A percentile compares a stretch with the other conserved stretches of the same genome.
These are phyloP conservation scores for Nakaseomyces uthaithaninus DNA, from an alignment of 1,139 yeast genomes.

Conservation along the genomic window DNA sequence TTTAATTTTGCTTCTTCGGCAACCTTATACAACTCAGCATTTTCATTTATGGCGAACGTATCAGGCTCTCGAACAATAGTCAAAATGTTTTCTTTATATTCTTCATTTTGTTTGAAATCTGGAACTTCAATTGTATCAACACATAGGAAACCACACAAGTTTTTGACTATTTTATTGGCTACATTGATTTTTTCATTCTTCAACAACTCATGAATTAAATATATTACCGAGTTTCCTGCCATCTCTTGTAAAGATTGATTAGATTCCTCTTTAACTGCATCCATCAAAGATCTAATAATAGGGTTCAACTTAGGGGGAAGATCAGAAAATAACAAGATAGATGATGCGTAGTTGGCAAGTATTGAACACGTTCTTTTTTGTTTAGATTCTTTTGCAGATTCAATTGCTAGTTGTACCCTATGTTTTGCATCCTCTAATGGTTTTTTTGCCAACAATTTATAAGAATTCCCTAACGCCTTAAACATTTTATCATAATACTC, in stretches of 20 bases:
- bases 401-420: slow-evolving; percentile 56
- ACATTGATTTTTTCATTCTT: slow-evolving; percentile 56
- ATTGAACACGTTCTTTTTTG: slow-evolving; percentile 54
- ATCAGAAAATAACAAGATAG: slow-evolving; percentile 50
- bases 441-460: slow-evolving; percentile 63
- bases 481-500: slow-evolving; percentile 62
- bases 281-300: slow-evolving; percentile 85
- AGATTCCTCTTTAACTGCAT: slow-evolving; percentile 74
- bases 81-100: slow-evolving; percentile 49
- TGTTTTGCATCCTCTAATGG: slow-evolving; percentile 74
- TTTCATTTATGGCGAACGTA: slow-evolving; percentile 58
- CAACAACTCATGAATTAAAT: slow-evolving; percentile 52
- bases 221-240: slow-evolving; percentile 62
- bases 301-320: slow-evolving; percentile 86
- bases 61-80: slow-evolving; percentile 79
- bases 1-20: slow-evolving; percentile 70
- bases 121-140: slow-evolving; percentile 96
- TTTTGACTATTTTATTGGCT: slow-evolving; percentile 81
- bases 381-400: slow-evolving; percentile 55
- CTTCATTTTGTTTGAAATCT: slow-evolving; percentile 66
- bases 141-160: slow-evolving; percentile 85
- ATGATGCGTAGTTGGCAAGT: slow-evolving; percentile 68
- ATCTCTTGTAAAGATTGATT: slow-evolving; percentile 57
- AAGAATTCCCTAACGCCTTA: slow-evolving; percentile 58
- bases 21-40: slow-evolving; percentile 53